These are phyloP conservation scores for Vitis hybrid DNA, from an alignment of 177 flowering plant genomes.

Conservation along the genomic window DNA sequence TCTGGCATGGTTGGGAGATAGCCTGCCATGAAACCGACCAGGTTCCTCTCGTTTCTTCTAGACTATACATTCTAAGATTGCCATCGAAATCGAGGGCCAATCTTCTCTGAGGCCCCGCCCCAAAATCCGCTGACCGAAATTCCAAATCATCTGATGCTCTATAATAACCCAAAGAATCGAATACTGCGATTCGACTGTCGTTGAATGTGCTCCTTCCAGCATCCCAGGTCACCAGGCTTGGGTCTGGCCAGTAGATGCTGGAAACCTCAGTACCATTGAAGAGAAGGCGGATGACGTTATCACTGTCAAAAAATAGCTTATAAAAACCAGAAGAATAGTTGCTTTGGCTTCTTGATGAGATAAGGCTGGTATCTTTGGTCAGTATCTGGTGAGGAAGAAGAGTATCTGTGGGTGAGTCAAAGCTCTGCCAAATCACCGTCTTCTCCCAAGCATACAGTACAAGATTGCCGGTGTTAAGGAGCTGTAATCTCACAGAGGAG, in stretches of 20 bases:
- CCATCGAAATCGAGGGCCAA: constrained; percentile 23
- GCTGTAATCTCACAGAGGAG: background rate
- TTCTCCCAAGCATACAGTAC: constrained; percentile 7
- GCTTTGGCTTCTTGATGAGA: constrained; percentile 25
- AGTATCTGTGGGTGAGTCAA: constrained; percentile 37
- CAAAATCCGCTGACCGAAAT: background rate
- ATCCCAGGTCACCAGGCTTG: no score
- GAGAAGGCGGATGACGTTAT: constrained; percentile 27
- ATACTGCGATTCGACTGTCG: no score
- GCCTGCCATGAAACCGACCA: constrained; percentile 26
- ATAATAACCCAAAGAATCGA: background rate
- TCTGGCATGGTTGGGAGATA: constrained; percentile 6
- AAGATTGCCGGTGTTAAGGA: constrained; percentile 33
- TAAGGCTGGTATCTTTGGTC: constrained; percentile 15
- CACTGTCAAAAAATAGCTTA: constrained; percentile 24
- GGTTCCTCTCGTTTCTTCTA: background rate
- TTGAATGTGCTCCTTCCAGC: no score
- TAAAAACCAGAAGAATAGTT: constrained; percentile 1
- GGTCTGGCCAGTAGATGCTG: constrained; percentile 7
- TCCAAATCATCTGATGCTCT: background rate
- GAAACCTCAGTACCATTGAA: constrained; percentile 16
- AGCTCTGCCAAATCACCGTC: constrained; percentile 32
- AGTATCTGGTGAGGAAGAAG: constrained; percentile 33
- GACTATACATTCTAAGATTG: constrained; percentile 17
- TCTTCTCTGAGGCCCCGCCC: constrained; percentile 3